phyloP scores from a whole-genome alignment of 192 early-diverging fungal genomes.

The Helicostylum pulchrum region DNA sequence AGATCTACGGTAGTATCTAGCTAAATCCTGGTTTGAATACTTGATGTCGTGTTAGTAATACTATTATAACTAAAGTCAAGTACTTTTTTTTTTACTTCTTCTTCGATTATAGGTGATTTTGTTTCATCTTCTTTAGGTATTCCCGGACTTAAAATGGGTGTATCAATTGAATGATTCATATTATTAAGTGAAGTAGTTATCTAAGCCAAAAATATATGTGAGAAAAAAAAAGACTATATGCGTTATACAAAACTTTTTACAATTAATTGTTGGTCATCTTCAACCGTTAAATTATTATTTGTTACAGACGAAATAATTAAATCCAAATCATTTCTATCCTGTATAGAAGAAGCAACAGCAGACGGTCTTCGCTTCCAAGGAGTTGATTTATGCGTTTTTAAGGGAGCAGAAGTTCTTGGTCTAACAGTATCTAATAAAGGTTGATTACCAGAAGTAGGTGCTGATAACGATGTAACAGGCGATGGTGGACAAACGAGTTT shows the following conservation, averaged over 20 bases:
- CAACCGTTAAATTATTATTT: not conserved
- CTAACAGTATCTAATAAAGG: not conserved
- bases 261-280: not conserved
- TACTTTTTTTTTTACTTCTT: constrained; percentile 3
- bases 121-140: constrained; percentile 9
- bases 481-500: constrained; percentile 25
- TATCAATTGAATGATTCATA: not conserved
- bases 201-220: too few species aligned
- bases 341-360: constrained; percentile 1
- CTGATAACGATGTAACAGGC: constrained; percentile 21
- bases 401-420: constrained; percentile 14
- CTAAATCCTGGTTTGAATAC: constrained; percentile 19
- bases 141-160: not conserved
- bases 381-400: constrained; percentile 9
- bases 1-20: constrained; percentile 35
- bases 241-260: not conserved
- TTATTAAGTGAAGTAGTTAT: too few species aligned
- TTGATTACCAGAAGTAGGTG: constrained; percentile 14
- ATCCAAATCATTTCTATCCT: not conserved
- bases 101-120: not conserved
- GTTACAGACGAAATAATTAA: not conserved
- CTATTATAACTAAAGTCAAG: not conserved
- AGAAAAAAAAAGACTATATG: too few species aligned
- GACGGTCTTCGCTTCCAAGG: constrained; percentile 18
- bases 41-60: not conserved